Conservation (phyloP, 1,284 basidiomycete genomes). For the Moesziomyces sp. region DNA sequence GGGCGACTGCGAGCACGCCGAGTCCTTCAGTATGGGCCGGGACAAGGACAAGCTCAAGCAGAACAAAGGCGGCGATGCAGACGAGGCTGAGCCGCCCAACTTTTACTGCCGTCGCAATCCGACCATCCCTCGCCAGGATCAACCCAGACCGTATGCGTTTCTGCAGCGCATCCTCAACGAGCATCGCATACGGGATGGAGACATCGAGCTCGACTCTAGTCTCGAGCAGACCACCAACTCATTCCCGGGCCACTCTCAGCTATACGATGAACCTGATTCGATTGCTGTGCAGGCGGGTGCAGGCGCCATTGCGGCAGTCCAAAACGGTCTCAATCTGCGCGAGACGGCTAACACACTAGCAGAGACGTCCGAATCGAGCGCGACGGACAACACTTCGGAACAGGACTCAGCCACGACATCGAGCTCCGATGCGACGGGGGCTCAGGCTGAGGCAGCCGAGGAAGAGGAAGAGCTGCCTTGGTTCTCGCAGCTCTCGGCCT, state of each 20-base stretch:
- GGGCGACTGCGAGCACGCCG: background rate
- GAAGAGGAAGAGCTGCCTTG: constrained; percentile 50
- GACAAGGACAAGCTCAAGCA: constrained; percentile 21
- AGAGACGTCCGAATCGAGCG: constrained; percentile 8
- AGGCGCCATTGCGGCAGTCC: constrained; percentile 26
- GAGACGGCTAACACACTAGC: constrained; percentile 30
- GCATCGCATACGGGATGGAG: constrained; percentile 22
- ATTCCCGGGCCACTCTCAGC: background rate
- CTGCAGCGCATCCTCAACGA: constrained; percentile 46
- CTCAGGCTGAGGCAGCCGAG: background rate
- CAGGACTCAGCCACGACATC: background rate
- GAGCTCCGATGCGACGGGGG: background rate
- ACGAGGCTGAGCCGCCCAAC: constrained; percentile 30
- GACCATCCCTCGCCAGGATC: constrained; percentile 34
- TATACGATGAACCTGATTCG: constrained; percentile 11
- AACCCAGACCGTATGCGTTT: constrained; percentile 42
- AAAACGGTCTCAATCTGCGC: constrained; percentile 36
- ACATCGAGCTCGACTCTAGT: constrained; percentile 5
- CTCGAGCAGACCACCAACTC: constrained; percentile 3
- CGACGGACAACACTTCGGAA: background rate
- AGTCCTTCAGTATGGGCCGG: constrained; percentile 18
- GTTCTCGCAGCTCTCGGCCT: constrained; percentile 56
- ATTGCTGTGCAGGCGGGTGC: constrained; percentile 21
- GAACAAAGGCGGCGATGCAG: constrained; percentile 2
- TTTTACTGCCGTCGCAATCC: constrained; percentile 48